phyloP scores from a whole-genome alignment of 2,329 filamentous ascomycete genomes.

The Verticillium zaregamsianum region DNA sequence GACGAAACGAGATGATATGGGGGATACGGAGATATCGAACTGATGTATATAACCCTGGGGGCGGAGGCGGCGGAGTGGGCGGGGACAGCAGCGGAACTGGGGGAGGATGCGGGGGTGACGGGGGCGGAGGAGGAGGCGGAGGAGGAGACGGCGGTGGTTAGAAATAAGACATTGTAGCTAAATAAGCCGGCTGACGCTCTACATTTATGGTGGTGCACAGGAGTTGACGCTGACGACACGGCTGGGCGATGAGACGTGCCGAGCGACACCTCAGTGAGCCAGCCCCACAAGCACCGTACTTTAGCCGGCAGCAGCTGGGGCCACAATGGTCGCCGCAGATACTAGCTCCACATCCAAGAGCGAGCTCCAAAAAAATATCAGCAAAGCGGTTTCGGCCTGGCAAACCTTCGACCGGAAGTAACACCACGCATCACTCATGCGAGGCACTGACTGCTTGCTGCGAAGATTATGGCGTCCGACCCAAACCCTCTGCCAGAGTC shows the following conservation, averaged over 20 bases:
- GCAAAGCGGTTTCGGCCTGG: neutral
- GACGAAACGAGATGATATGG: neutral
- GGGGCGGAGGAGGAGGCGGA: constrained; percentile 6
- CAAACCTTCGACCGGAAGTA: neutral
- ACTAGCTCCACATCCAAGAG: neutral
- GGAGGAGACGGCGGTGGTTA: neutral
- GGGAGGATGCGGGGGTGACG: constrained; percentile 5
- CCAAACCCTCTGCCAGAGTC: neutral
- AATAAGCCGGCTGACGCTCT: too few species aligned
- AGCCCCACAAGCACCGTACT: too few species aligned
- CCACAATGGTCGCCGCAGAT: too few species aligned
- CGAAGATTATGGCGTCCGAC: neutral
- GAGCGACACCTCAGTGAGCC: too few species aligned
- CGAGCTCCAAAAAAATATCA: neutral
- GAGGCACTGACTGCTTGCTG: neutral
- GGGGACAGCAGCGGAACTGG: constrained; percentile 1
- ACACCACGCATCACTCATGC: neutral
- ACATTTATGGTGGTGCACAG: too few species aligned
- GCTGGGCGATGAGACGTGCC: too few species aligned
- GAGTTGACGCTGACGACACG: too few species aligned
- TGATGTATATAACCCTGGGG: neutral
- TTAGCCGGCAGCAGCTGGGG: too few species aligned
- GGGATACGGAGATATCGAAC: constrained; percentile 1
- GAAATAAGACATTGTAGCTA: too few species aligned
- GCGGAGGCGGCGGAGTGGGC: neutral